Evolutionary conservation across 371 early-diverging fungal species (phyloP).

Genomic region (Mortierella polycephala): DNA sequence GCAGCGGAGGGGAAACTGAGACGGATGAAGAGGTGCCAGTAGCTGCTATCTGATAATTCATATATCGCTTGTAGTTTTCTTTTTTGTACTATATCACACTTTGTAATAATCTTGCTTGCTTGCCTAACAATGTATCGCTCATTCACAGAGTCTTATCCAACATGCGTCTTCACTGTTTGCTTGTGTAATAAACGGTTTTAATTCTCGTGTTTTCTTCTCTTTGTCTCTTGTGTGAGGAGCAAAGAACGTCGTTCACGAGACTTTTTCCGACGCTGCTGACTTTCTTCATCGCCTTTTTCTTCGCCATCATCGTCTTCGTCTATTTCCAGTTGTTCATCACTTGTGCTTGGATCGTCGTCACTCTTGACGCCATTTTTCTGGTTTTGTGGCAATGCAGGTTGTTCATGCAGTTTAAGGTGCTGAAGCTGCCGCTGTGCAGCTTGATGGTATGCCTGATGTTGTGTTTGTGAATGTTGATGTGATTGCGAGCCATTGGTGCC

Average conservation of each 20-base stretch:
- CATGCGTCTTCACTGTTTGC: neutral
- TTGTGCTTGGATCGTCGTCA: slow-evolving; percentile 10
- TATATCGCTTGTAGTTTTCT: no score
- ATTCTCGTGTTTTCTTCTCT: slow-evolving; percentile 28
- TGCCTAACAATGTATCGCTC: neutral
- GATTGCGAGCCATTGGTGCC: neutral
- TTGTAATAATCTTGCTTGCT: neutral
- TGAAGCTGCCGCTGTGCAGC: slow-evolving; percentile 14
- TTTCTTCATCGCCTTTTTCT: slow-evolving; percentile 2
- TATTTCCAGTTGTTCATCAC: slow-evolving; percentile 8
- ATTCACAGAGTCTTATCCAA: neutral
- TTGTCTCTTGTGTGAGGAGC: slow-evolving; percentile 19
- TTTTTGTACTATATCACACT: neutral
- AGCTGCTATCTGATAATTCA: neutral
- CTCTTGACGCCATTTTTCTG: slow-evolving; percentile 4
- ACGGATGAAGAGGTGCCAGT: slow-evolving; percentile 22
- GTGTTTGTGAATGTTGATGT: neutral
- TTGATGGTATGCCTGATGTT: slow-evolving; percentile 10
- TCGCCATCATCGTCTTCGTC: slow-evolving; percentile 7
- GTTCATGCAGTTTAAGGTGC: slow-evolving; percentile 8
- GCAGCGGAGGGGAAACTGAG: slow-evolving; percentile 36
- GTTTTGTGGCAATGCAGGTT: neutral
- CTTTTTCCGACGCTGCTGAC: slow-evolving; percentile 5
- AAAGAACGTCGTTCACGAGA: slow-evolving; percentile 22
- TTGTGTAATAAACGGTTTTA: neutral